phyloP scores from a whole-genome alignment of 139 green algal species.

The Volvox reticuliferus region DNA sequence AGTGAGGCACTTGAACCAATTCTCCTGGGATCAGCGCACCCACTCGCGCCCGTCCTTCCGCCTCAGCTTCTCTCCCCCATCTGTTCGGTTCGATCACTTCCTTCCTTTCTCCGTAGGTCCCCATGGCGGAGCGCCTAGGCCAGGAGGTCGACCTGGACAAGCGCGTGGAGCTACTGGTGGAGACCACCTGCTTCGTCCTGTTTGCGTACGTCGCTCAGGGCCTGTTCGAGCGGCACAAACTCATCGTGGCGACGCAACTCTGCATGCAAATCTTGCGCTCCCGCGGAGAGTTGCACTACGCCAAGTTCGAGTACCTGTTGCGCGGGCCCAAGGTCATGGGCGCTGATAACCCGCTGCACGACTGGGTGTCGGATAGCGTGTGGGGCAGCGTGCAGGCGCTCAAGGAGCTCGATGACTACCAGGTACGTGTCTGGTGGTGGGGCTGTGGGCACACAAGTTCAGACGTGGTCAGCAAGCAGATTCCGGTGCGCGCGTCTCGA shows the following conservation, averaged over 20 bases:
- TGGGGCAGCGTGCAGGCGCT: constrained; percentile 68
- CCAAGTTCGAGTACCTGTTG: constrained; percentile 90
- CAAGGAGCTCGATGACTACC: constrained; percentile 87
- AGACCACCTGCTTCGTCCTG: constrained; percentile 76
- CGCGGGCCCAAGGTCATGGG: constrained; percentile 79
- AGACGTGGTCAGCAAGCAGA: no score
- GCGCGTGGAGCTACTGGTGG: constrained; percentile 84
- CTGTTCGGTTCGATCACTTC: no score
- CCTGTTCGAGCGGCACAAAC: constrained; percentile 96
- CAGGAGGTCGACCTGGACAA: constrained; percentile 71
- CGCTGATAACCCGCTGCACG: constrained; percentile 81
- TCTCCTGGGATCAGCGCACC: no score
- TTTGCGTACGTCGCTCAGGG: constrained; percentile 87
- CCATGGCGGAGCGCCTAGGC: constrained; percentile 49
- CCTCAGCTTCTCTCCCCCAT: no score
- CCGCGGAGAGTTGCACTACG: constrained; percentile 77
- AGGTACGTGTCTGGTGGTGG: background rate
- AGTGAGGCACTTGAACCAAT: no score
- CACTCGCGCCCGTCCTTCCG: no score
- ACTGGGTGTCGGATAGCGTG: constrained; percentile 84
- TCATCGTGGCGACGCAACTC: constrained; percentile 92
- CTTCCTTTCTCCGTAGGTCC: constrained; percentile 42
- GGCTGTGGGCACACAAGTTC: no score
- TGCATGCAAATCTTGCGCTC: constrained; percentile 84
- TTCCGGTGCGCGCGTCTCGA: no score